These are phyloP conservation scores for Nakazawaea ernobii DNA, from an alignment of 805 yeast species.

Conservation along the genomic window DNA sequence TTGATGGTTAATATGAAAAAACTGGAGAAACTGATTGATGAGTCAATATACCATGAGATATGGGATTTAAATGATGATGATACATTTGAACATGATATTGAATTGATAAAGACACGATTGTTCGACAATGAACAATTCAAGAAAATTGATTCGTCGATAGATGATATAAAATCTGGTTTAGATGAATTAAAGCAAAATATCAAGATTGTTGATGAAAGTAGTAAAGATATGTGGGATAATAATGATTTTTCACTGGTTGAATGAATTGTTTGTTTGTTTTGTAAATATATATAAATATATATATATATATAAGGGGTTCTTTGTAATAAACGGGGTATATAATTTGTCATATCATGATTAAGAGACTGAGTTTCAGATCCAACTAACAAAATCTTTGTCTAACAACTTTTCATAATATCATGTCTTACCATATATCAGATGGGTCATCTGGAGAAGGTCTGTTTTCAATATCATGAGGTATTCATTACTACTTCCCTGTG, in stretches of 20 bases:
- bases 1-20: conserved; percentile 35
- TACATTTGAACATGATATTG: conserved; percentile 5
- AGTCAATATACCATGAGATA: conserved; percentile 23
- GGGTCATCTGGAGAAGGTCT: too few species aligned
- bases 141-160: conserved; percentile 43
- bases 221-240: conserved; percentile 36
- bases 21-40: conserved; percentile 18
- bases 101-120: conserved; percentile 20
- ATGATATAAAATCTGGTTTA: conserved; percentile 41
- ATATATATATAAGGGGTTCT: too few species aligned
- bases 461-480: too few species aligned
- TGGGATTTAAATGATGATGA: conserved; percentile 19
- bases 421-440: too few species aligned
- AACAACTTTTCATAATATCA: too few species aligned
- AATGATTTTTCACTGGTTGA: conserved; percentile 7
- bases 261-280: neutral
- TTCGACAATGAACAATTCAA: conserved; percentile 48
- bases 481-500: too few species aligned
- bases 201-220: conserved; percentile 38
- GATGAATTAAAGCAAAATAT: conserved; percentile 48
- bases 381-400: too few species aligned
- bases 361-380: too few species aligned
- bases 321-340: too few species aligned
- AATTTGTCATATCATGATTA: too few species aligned
- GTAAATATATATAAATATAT: too few species aligned